Evolutionary conservation across 345 rosid species (phyloP).

Genomic region (Citrus medica): DNA sequence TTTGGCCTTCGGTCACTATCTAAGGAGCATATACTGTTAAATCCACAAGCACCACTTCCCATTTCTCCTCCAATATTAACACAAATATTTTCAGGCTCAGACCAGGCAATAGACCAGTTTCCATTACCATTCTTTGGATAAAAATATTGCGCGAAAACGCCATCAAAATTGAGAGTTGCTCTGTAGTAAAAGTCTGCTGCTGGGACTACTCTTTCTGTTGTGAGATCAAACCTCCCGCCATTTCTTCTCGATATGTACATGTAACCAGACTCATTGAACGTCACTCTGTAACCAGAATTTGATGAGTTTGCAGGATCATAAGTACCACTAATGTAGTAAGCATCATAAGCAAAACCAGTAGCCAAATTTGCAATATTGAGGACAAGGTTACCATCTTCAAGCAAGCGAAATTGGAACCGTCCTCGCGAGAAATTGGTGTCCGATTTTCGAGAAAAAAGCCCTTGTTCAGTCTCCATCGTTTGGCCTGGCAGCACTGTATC

Average conservation of each 20-base stretch:
- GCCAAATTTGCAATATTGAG: slow-evolving; percentile 18
- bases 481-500: slow-evolving; percentile 7
- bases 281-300: background rate
- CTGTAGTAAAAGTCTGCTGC: slow-evolving; percentile 15
- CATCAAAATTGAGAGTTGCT: slow-evolving; percentile 24
- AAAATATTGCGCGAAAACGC: background rate
- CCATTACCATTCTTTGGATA: background rate
- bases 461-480: background rate
- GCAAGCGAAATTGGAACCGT: slow-evolving; percentile 20
- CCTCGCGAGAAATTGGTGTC: slow-evolving; percentile 1
- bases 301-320: background rate
- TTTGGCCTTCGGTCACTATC: background rate
- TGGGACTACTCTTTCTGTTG: background rate
- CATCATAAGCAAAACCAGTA: background rate
- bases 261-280: slow-evolving; percentile 11
- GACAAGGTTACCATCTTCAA: background rate
- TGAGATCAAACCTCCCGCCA: background rate
- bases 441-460: too few species aligned
- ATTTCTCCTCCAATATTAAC: background rate
- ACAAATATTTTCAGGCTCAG: slow-evolving; percentile 5
- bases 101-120: slow-evolving; percentile 7
- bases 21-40: background rate
- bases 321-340: background rate
- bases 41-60: slow-evolving; percentile 16
- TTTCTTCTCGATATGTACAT: slow-evolving; percentile 10